Percentiles rank a stretch among this genome's conserved stretches.
phyloP scores from a whole-genome alignment of 495 filamentous ascomycete species.

The Penicillium antarcticum region DNA sequence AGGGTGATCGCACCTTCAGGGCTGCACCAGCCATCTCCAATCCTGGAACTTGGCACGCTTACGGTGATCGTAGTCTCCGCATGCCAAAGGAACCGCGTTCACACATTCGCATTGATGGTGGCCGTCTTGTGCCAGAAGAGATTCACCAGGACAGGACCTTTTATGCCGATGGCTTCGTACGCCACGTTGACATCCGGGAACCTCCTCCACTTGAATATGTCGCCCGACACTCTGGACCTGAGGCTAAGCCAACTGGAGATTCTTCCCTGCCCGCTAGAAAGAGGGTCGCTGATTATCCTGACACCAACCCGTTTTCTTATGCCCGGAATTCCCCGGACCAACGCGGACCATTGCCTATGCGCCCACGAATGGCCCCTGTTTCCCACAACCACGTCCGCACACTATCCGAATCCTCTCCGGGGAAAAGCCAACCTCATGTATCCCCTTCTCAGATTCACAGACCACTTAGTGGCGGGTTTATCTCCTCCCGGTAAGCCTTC shows the following conservation, averaged over 20 bases:
- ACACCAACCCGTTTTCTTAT: conserved; percentile 13
- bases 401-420: conserved; percentile 3
- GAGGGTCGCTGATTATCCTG: conserved; percentile 11
- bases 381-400: conserved; percentile 11
- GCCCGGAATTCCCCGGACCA: conserved; percentile 7
- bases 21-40: conserved; percentile 6
- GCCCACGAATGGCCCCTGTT: conserved; percentile 7
- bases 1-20: conserved; percentile 16
- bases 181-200: conserved; percentile 31
- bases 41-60: conserved; percentile 10
- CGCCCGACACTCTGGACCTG: conserved; percentile 12
- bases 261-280: conserved; percentile 12
- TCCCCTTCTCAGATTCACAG: conserved; percentile 3
- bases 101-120: conserved; percentile 13
- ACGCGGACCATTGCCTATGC: conserved; percentile 9
- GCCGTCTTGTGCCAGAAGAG: conserved; percentile 12
- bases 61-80: conserved; percentile 20
- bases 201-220: conserved; percentile 21
- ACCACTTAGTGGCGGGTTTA: conserved; percentile 16
- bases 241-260: conserved; percentile 11
- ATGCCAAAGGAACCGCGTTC: conserved; percentile 4
- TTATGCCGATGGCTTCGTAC: conserved; percentile 41
- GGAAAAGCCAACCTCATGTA: conserved; percentile 7
- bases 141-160: conserved; percentile 18
- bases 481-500: conserved; percentile 20